Conservation (phyloP, 371 early-diverging fungal species). For the Apophysomyces ossiformis region DNA sequence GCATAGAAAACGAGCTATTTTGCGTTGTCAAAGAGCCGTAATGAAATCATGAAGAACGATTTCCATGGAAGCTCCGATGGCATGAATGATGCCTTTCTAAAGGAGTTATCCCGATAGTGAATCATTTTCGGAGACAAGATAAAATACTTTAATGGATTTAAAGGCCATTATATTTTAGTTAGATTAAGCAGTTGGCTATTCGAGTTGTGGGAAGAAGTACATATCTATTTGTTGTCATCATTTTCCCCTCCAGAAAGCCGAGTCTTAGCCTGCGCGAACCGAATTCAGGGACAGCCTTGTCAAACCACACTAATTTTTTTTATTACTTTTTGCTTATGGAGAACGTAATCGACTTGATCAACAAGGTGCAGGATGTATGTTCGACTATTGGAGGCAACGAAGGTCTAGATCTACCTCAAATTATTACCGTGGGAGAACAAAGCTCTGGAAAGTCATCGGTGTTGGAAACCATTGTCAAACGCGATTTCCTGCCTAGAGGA, state of each 20-base stretch:
- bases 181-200: too few species aligned
- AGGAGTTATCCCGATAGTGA: too few species aligned
- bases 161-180: too few species aligned
- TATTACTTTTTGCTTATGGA: conserved; percentile 58
- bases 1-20: too few species aligned
- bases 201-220: too few species aligned
- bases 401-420: conserved; percentile 89
- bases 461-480: conserved; percentile 88
- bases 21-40: too few species aligned
- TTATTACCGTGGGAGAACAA: conserved; percentile 87
- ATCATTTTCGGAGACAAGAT: too few species aligned
- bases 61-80: too few species aligned
- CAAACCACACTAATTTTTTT: conserved; percentile 2
- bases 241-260: not conserved
- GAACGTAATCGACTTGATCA: conserved; percentile 83
- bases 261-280: not conserved
- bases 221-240: too few species aligned
- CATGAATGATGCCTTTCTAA: too few species aligned
- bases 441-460: conserved; percentile 94
- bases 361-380: conserved; percentile 95
- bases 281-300: conserved; percentile 11
- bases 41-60: too few species aligned
- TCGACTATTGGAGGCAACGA: conserved; percentile 76
- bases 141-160: too few species aligned
- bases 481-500: conserved; percentile 92